Percentiles rank a stretch among this genome's conserved stretches.
These are phyloP conservation scores for Backusella westeae DNA, from an alignment of 192 early-diverging fungal genomes.

Conservation along the genomic window DNA sequence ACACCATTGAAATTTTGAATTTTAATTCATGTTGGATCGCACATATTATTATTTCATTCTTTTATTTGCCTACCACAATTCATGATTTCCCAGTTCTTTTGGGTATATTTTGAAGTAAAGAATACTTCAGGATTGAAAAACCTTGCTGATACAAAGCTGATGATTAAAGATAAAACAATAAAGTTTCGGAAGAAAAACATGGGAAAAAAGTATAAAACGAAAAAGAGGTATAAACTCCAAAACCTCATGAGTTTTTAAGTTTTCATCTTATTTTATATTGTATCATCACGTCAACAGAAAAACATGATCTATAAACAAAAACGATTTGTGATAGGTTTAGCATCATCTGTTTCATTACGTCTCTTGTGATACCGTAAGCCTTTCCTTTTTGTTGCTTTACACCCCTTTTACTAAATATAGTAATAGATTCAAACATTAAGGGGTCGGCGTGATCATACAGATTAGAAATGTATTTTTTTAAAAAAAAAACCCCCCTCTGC, in stretches of 20 bases:
- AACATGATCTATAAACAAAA: conserved; percentile 4
- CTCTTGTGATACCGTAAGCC: neutral
- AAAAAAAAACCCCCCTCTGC: neutral
- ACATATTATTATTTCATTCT: neutral
- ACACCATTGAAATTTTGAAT: neutral
- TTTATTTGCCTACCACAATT: neutral
- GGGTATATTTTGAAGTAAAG: neutral
- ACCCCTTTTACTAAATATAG: neutral
- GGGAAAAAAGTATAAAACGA: neutral
- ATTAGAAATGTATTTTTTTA: neutral
- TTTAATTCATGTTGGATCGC: neutral
- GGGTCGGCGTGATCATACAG: neutral
- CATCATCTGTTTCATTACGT: neutral
- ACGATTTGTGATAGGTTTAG: neutral
- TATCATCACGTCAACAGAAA: neutral
- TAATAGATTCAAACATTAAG: conserved; percentile 1
- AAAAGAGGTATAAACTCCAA: neutral
- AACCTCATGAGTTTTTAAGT: neutral
- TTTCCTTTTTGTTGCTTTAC: neutral
- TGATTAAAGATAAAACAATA: neutral
- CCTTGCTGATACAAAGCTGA: neutral
- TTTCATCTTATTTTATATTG: neutral
- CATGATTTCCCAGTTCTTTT: neutral
- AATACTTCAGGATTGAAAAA: neutral
- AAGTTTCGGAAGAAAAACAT: neutral